Percentiles rank a stretch among this genome's conserved stretches.
Evolutionary conservation across 192 early-diverging fungal species (phyloP).

Genomic region (Blastocladiella britannica): DNA sequence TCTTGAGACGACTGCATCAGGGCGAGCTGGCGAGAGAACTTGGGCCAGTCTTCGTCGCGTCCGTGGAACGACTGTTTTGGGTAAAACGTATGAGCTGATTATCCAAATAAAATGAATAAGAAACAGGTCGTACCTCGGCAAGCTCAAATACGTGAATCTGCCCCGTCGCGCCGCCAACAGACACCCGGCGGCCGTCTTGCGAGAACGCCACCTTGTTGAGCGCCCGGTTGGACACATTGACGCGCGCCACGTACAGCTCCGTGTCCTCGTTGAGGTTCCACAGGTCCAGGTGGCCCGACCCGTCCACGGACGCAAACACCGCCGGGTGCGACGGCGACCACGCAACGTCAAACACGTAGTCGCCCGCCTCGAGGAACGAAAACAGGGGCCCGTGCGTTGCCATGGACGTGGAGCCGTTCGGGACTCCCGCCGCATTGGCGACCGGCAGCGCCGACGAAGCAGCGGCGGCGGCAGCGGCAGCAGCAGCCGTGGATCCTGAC

Average conservation of each 20-base stretch:
- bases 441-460: neutral
- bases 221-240: constrained; percentile 34
- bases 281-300: constrained; percentile 66
- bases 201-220: constrained; percentile 92
- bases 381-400: constrained; percentile 43
- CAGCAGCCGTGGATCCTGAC: constrained; percentile 6
- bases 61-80: constrained; percentile 6
- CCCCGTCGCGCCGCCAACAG: constrained; percentile 67
- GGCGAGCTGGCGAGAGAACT: constrained; percentile 3
- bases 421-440: neutral
- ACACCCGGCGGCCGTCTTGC: constrained; percentile 59
- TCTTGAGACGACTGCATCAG: neutral
- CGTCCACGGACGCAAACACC: constrained; percentile 80
- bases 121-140: constrained; percentile 42
- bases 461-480: neutral
- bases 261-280: constrained; percentile 84
- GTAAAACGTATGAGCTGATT: neutral
- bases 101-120: neutral
- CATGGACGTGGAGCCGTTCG: constrained; percentile 6
- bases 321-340: constrained; percentile 96
- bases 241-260: constrained; percentile 32
- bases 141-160: constrained; percentile 74
- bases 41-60: constrained; percentile 9
- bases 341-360: constrained; percentile 93
- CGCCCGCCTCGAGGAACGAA: constrained; percentile 78